Evolutionary conservation across 345 rosid species (phyloP).

Genomic region (Turnera subulata): DNA sequence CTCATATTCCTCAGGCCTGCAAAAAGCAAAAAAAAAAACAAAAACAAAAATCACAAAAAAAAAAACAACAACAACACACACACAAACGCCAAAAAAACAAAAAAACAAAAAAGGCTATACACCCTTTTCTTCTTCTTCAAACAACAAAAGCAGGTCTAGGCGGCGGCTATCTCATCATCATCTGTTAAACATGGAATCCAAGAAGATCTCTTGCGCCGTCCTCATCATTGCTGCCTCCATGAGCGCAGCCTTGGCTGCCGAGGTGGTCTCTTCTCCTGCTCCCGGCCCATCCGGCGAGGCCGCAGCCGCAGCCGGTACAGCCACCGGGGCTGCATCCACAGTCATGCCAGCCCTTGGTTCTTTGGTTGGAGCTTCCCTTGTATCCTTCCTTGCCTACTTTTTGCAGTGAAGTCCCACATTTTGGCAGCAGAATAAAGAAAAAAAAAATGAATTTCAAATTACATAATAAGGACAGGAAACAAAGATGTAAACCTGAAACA

Average conservation of each 20-base stretch:
- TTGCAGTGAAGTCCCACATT: slow-evolving; percentile 37
- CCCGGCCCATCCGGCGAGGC: slow-evolving; percentile 29
- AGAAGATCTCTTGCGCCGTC: slow-evolving; percentile 58
- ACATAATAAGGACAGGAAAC: not conserved
- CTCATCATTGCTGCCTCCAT: slow-evolving; percentile 51
- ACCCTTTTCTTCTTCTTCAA: slow-evolving; percentile 11
- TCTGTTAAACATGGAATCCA: slow-evolving; percentile 54
- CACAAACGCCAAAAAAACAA: not conserved
- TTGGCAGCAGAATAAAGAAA: not conserved
- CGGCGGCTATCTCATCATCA: not conserved
- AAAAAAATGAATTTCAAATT: not conserved
- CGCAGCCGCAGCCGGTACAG: slow-evolving; percentile 25
- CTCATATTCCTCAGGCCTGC: slow-evolving; percentile 25
- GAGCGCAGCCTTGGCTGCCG: slow-evolving; percentile 48
- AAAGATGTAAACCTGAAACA: too few species aligned
- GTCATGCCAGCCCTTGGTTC: slow-evolving; percentile 52
- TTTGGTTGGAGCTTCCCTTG: slow-evolving; percentile 55
- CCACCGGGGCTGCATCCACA: slow-evolving; percentile 32
- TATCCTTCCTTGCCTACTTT: slow-evolving; percentile 57
- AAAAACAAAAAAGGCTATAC: not conserved
- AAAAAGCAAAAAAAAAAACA: slow-evolving; percentile 4
- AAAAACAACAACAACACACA: slow-evolving; percentile 2
- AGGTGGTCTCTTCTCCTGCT: slow-evolving; percentile 29
- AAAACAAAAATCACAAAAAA: not conserved
- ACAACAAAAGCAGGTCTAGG: slow-evolving; percentile 13